These are phyloP conservation scores for Melaleuca alternifolia DNA, from an alignment of 345 rosid genomes.

Conservation along the genomic window DNA sequence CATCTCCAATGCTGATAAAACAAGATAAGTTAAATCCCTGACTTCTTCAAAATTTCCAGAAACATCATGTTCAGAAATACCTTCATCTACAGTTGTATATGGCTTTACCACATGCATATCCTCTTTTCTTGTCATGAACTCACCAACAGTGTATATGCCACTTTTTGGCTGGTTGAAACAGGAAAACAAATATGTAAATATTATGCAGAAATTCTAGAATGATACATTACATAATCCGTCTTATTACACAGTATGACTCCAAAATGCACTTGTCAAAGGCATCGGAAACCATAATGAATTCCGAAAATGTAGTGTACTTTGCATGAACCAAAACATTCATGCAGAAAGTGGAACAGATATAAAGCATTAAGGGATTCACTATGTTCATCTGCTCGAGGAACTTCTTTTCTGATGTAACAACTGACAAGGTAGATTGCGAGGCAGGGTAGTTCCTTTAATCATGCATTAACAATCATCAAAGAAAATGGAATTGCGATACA, in stretches of 20 bases:
- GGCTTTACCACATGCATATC: conserved; percentile 69
- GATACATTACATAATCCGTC: not conserved
- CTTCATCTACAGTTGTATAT: conserved; percentile 75
- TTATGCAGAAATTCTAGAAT: not conserved
- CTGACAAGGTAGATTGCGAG: not conserved
- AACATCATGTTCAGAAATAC: conserved; percentile 7
- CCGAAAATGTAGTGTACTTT: not conserved
- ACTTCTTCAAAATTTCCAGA: not conserved
- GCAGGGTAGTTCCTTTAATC: not conserved
- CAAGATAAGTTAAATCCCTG: not conserved
- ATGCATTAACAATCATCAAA: not conserved
- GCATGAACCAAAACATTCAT: not conserved
- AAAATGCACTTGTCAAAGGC: not conserved
- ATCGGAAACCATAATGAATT: not conserved
- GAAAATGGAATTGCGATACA: not conserved
- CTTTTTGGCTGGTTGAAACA: conserved; percentile 28
- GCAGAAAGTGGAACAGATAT: not conserved
- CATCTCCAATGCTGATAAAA: conserved; percentile 52
- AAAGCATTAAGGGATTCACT: not conserved
- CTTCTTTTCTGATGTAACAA: not conserved
- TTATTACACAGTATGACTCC: not conserved
- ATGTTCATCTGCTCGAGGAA: not conserved
- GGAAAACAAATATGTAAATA: not conserved
- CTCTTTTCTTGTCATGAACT: conserved; percentile 78
- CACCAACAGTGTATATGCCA: conserved; percentile 68